Evolutionary conservation across 345 rosid genomes (phyloP).

Genomic region (Murraya paniculata): DNA sequence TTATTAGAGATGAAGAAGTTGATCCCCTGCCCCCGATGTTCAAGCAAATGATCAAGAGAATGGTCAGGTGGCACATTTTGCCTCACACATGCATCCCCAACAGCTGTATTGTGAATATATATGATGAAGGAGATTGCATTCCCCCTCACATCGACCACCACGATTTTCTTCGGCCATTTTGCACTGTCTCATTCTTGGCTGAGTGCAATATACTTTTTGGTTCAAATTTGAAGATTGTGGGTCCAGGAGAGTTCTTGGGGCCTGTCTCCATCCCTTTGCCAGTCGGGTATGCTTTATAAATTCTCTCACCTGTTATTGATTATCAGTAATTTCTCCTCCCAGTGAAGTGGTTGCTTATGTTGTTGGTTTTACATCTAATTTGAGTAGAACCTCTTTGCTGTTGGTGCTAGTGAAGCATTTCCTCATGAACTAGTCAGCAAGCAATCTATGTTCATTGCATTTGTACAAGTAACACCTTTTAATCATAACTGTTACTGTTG

Average conservation of each 20-base stretch:
- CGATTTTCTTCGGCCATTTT: slow-evolving; percentile 65
- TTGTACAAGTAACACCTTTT: not conserved
- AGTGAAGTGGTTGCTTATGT: not conserved
- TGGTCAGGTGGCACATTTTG: slow-evolving; percentile 54
- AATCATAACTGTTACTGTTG: too few relatives aligned
- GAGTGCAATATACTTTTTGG: slow-evolving; percentile 55
- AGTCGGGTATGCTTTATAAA: slow-evolving; percentile 39
- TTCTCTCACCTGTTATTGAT: not conserved
- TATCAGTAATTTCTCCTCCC: not conserved
- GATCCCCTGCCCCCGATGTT: slow-evolving; percentile 60
- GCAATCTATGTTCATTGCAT: not conserved
- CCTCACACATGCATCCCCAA: slow-evolving; percentile 62
- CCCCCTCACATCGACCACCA: slow-evolving; percentile 73
- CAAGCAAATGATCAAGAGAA: slow-evolving; percentile 57
- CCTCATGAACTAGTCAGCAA: not conserved
- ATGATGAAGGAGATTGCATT: slow-evolving; percentile 69
- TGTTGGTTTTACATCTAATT: too few relatives aligned
- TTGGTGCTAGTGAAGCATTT: not conserved
- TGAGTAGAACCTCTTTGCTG: too few relatives aligned
- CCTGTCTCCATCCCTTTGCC: slow-evolving; percentile 55
- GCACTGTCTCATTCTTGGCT: slow-evolving; percentile 62
- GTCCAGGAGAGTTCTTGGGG: slow-evolving; percentile 61
- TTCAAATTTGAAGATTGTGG: slow-evolving; percentile 43
- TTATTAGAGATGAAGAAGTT: slow-evolving; percentile 45
- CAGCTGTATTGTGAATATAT: slow-evolving; percentile 71